Conservation (phyloP, 345 rosid genomes). For the Citrus glauca region DNA sequence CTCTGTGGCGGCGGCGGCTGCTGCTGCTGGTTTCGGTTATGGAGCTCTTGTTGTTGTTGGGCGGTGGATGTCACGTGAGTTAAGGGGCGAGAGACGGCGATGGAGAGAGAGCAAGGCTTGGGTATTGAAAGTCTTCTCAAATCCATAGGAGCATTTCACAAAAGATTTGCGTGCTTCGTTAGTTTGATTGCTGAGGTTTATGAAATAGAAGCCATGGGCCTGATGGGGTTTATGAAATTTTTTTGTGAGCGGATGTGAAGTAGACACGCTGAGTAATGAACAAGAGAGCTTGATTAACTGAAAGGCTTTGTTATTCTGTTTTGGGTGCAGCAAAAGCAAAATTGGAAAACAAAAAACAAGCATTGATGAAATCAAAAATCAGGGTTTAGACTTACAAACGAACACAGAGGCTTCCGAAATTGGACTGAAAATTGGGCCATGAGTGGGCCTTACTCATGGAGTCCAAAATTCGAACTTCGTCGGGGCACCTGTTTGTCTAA, state of each 20-base stretch:
- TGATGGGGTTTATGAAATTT: background rate
- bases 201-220: constrained; percentile 1
- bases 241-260: constrained; percentile 16
- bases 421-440: background rate
- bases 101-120: constrained; percentile 21
- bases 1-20: constrained; percentile 16
- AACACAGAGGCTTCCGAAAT: background rate
- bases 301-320: constrained; percentile 2
- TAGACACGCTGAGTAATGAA: constrained; percentile 32
- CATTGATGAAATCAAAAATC: background rate
- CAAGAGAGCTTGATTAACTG: background rate
- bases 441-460: background rate
- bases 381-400: background rate
- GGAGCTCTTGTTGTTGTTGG: constrained; percentile 14
- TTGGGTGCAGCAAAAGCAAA: background rate
- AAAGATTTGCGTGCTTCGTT: background rate
- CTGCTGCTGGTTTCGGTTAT: constrained; percentile 5
- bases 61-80: constrained; percentile 27
- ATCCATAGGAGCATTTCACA: constrained; percentile 38
- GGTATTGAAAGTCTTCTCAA: constrained; percentile 38
- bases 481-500: background rate
- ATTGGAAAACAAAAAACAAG: background rate
- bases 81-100: constrained; percentile 36
- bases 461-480: background rate
- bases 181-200: background rate